Percentiles rank a stretch among this genome's conserved stretches.
phyloP scores from a whole-genome alignment of 2,329 filamentous ascomycete genomes.

The Aspergillus fischeri region DNA sequence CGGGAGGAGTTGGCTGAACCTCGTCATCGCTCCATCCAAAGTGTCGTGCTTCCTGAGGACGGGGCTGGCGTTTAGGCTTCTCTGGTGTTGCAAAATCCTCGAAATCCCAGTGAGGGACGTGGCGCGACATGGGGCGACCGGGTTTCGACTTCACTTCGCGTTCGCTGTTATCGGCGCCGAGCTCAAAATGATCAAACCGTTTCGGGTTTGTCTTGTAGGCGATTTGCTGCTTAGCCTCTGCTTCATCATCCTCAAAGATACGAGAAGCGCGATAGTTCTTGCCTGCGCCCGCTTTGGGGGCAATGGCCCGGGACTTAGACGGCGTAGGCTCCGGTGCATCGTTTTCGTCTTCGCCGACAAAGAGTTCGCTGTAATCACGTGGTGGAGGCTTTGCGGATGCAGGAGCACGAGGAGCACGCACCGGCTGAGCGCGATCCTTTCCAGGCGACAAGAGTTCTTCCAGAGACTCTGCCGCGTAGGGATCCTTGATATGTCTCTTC shows the following conservation, averaged over 20 bases:
- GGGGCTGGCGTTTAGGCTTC: slow-evolving; percentile 63
- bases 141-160: slow-evolving; percentile 24
- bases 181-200: slow-evolving; percentile 67
- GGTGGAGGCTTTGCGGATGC: slow-evolving; percentile 66
- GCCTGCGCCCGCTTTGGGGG: slow-evolving; percentile 52
- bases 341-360: slow-evolving; percentile 45
- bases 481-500: slow-evolving; percentile 42
- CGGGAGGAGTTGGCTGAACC: slow-evolving; percentile 34
- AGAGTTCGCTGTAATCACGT: slow-evolving; percentile 67
- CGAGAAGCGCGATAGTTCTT: slow-evolving; percentile 63
- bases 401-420: slow-evolving; percentile 59
- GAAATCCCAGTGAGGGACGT: slow-evolving; percentile 78
- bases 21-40: slow-evolving; percentile 69
- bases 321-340: slow-evolving; percentile 9
- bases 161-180: slow-evolving; percentile 28
- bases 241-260: slow-evolving; percentile 59
- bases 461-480: slow-evolving; percentile 52
- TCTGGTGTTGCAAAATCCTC: slow-evolving; percentile 80
- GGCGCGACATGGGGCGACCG: slow-evolving; percentile 40
- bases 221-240: slow-evolving; percentile 41
- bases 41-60: slow-evolving; percentile 68
- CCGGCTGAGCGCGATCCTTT: slow-evolving; percentile 44
- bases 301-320: slow-evolving; percentile 42
- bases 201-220: slow-evolving; percentile 63
- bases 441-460: slow-evolving; percentile 65